Evolutionary conservation across 2,329 filamentous ascomycete genomes (phyloP).

Genomic region (Sclerotinia nivalis): DNA sequence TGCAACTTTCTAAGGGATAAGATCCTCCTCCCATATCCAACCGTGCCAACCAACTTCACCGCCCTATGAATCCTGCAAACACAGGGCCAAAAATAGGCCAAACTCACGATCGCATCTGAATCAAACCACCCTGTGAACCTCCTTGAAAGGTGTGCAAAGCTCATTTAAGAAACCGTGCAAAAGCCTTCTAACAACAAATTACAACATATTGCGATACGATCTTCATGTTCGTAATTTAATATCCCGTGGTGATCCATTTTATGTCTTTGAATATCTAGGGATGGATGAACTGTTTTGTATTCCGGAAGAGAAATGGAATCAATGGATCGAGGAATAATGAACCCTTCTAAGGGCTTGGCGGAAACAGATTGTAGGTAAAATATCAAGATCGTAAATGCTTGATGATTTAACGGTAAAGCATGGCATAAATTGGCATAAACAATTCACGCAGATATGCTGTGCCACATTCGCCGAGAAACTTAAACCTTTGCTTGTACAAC

Average conservation of each 20-base stretch:
- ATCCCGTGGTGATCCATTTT: neutral
- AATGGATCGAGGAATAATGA: too few species aligned
- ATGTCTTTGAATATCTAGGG: neutral
- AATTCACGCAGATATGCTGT: neutral
- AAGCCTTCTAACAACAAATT: neutral
- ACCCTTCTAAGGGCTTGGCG: neutral
- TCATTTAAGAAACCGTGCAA: neutral
- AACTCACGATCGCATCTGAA: neutral
- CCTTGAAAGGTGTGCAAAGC: neutral
- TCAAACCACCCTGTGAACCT: neutral
- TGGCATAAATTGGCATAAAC: slow-evolving; percentile 1
- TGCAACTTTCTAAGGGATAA: neutral
- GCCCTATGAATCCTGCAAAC: slow-evolving; percentile 1
- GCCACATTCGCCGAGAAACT: neutral
- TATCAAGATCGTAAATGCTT: neutral
- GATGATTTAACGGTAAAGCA: neutral
- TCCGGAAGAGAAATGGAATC: too few species aligned
- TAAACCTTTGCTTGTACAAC: neutral
- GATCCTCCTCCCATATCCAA: neutral
- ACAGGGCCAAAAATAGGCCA: neutral
- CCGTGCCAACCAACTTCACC: neutral
- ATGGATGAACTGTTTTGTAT: neutral
- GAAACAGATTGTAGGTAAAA: neutral
- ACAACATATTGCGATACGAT: slow-evolving; percentile 11
- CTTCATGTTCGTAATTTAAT: slow-evolving; percentile 10